Conservation (phyloP, 768 basidiomycete genomes). For the Chalciporus chontae region DNA sequence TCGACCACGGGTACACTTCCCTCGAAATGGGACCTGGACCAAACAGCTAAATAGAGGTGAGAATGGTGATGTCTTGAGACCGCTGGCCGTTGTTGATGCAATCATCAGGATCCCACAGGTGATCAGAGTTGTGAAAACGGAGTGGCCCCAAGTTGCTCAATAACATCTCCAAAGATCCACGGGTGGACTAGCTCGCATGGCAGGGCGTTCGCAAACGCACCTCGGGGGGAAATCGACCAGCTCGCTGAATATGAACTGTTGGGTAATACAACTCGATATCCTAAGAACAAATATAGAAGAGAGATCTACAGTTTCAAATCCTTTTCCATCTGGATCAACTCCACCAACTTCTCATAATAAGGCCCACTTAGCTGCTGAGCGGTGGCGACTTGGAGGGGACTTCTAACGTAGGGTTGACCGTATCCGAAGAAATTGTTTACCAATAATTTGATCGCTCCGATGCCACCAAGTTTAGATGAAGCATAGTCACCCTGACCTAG, state of each 20-base stretch:
- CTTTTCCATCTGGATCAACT: constrained; percentile 47
- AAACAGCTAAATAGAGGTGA: too few species aligned
- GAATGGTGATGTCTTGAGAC: too few species aligned
- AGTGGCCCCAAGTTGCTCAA: too few species aligned
- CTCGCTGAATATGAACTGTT: neutral
- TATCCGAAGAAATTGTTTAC: constrained; percentile 64
- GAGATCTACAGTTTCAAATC: constrained; percentile 12
- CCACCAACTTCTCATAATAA: constrained; percentile 39
- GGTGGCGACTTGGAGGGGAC: constrained; percentile 45
- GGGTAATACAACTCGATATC: neutral
- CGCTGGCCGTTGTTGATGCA: too few species aligned
- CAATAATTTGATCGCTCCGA: constrained; percentile 64
- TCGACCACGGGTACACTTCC: too few species aligned
- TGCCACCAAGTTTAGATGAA: constrained; percentile 57
- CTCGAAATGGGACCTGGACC: too few species aligned
- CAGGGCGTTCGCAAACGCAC: neutral
- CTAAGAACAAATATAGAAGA: constrained; percentile 4
- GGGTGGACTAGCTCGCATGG: neutral
- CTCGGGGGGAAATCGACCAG: neutral
- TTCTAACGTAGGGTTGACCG: constrained; percentile 47
- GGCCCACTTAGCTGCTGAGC: constrained; percentile 35
- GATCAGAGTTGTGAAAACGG: too few species aligned
- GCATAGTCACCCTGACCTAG: constrained; percentile 70
- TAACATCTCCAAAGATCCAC: neutral
- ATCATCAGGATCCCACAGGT: too few species aligned